These are phyloP conservation scores for Cladosporium sp. DNA, from an alignment of 2,329 filamentous ascomycete genomes.

Conservation along the genomic window DNA sequence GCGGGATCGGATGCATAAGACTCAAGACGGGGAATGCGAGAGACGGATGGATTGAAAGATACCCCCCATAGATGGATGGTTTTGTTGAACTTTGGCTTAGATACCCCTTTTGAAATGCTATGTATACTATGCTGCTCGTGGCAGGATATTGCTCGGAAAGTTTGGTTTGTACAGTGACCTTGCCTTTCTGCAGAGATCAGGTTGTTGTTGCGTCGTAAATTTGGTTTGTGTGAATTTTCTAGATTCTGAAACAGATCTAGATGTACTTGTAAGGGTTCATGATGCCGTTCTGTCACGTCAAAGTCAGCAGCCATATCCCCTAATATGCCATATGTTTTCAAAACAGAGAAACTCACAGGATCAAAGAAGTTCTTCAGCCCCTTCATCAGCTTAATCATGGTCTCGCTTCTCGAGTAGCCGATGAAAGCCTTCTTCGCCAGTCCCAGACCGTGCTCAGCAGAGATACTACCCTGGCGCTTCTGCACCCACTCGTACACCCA, in stretches of 20 bases:
- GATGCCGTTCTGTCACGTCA: conserved; percentile 73
- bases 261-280: conserved; percentile 99
- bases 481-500: conserved; percentile 98
- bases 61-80: not conserved
- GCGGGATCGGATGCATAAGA: no score
- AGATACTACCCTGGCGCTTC: conserved; percentile 86
- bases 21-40: not conserved
- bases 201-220: not conserved
- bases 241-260: not conserved
- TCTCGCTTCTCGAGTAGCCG: conserved; percentile 85
- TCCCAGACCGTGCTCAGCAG: conserved; percentile 91
- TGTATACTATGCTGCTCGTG: not conserved
- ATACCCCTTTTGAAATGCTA: not conserved
- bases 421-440: conserved; percentile 95
- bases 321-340: not conserved
- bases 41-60: not conserved
- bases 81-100: not conserved
- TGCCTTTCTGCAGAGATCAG: not conserved
- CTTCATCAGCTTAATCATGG: conserved; percentile 88
- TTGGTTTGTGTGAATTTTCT: not conserved
- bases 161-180: not conserved
- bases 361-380: conserved; percentile 93
- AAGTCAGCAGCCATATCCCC: conserved; percentile 23
- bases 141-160: not conserved
- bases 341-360: conserved; percentile 63